A percentile compares a stretch with the other conserved stretches of the same genome.
phyloP scores from a whole-genome alignment of 2,329 filamentous ascomycete genomes.

The Hypoxylon sp. region DNA sequence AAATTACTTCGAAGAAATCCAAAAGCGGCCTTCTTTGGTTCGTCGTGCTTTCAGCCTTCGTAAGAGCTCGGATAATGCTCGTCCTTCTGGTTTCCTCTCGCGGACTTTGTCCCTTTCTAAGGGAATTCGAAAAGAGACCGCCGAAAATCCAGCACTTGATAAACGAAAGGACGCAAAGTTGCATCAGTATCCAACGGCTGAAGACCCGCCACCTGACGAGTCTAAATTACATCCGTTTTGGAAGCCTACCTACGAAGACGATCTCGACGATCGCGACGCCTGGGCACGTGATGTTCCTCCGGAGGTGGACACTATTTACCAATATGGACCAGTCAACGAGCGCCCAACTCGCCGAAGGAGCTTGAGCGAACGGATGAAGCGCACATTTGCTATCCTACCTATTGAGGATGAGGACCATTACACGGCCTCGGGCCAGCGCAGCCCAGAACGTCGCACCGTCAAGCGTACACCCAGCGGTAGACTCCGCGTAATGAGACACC shows the following conservation, averaged over 20 bases:
- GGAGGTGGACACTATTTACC: slow-evolving; percentile 57
- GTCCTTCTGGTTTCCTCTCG: slow-evolving; percentile 62
- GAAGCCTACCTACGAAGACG: slow-evolving; percentile 66
- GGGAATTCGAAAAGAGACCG: slow-evolving; percentile 54
- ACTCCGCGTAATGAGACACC: slow-evolving; percentile 70
- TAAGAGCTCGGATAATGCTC: slow-evolving; percentile 63
- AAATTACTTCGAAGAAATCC: slow-evolving; percentile 67
- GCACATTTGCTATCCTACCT: slow-evolving; percentile 74
- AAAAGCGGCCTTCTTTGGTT: slow-evolving; percentile 67
- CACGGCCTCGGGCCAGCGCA: slow-evolving; percentile 53
- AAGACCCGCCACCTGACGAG: slow-evolving; percentile 66
- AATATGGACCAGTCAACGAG: slow-evolving; percentile 66
- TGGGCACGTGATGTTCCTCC: slow-evolving; percentile 54
- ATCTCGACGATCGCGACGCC: slow-evolving; percentile 52
- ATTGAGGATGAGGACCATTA: slow-evolving; percentile 61
- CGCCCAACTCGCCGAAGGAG: slow-evolving; percentile 62
- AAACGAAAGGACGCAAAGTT: slow-evolving; percentile 52
- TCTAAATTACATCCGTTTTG: slow-evolving; percentile 73
- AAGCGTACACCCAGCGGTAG: slow-evolving; percentile 72
- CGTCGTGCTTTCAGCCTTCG: slow-evolving; percentile 68
- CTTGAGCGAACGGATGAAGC: slow-evolving; percentile 68
- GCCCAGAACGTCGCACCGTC: slow-evolving; percentile 70
- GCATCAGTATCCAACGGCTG: slow-evolving; percentile 59
- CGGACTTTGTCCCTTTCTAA: slow-evolving; percentile 70
- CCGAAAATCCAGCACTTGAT: slow-evolving; percentile 49